phyloP scores from a whole-genome alignment of 2,329 filamentous ascomycete species.

The Ceratocystis smalleyi region DNA sequence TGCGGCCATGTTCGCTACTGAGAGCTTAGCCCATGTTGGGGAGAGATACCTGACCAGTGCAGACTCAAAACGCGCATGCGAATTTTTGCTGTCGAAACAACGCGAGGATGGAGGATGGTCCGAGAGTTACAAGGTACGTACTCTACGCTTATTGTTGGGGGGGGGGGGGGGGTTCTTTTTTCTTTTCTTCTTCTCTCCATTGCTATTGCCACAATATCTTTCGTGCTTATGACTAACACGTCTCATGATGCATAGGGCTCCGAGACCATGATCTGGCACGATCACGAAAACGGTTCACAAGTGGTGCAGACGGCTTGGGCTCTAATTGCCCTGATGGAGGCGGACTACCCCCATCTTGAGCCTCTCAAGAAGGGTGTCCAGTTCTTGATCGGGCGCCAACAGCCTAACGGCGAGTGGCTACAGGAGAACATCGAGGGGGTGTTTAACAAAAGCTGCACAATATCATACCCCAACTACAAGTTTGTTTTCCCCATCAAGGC shows the following conservation, averaged over 20 bases:
- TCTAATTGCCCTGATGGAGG: constrained; percentile 65
- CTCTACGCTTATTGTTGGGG: neutral
- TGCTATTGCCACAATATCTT: too few species aligned
- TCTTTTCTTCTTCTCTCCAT: neutral
- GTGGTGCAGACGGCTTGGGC: constrained; percentile 95
- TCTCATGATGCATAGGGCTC: constrained; percentile 40
- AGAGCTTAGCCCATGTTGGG: constrained; percentile 65
- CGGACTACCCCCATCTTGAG: constrained; percentile 59
- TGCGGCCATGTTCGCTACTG: constrained; percentile 87
- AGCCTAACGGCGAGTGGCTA: constrained; percentile 79
- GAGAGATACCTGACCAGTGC: constrained; percentile 65
- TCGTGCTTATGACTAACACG: constrained; percentile 3
- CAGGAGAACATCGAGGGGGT: constrained; percentile 95
- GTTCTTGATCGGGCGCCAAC: constrained; percentile 73
- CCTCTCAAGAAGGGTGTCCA: constrained; percentile 58
- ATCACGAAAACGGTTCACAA: constrained; percentile 61
- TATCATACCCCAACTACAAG: constrained; percentile 98
- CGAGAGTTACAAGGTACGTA: constrained; percentile 62
- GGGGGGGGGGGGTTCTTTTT: too few species aligned
- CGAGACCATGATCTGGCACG: constrained; percentile 57
- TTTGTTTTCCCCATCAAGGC: constrained; percentile 91
- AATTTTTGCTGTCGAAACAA: constrained; percentile 75
- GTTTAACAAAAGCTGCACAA: constrained; percentile 99
- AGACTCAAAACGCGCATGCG: constrained; percentile 57
- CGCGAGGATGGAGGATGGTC: constrained; percentile 89